phyloP scores from a whole-genome alignment of 306 rosid species.

The Morella rubra region DNA sequence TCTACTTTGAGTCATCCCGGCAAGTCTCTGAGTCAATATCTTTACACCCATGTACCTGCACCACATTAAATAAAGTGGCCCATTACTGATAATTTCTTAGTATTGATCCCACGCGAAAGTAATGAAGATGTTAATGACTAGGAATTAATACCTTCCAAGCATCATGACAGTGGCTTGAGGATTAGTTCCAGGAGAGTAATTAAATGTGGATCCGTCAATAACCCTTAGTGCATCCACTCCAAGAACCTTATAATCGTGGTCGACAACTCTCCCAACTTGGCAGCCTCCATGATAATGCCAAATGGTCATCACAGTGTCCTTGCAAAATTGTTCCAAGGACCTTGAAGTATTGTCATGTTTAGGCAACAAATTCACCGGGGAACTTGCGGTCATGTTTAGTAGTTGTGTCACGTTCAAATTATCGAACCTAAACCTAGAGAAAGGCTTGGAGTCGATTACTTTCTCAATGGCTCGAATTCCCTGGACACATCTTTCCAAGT shows the following conservation, averaged over 20 bases:
- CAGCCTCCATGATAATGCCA: slow-evolving; percentile 94
- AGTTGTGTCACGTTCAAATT: slow-evolving; percentile 30
- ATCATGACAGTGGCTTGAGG: slow-evolving; percentile 87
- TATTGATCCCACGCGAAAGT: no score
- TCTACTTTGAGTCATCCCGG: not conserved
- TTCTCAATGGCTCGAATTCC: slow-evolving; percentile 48
- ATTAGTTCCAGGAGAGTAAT: slow-evolving; percentile 75
- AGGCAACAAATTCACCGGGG: slow-evolving; percentile 63
- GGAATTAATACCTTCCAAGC: slow-evolving; percentile 60
- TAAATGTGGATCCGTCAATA: slow-evolving; percentile 79
- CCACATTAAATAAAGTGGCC: not conserved
- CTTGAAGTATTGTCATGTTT: slow-evolving; percentile 42
- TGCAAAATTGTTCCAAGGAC: slow-evolving; percentile 63
- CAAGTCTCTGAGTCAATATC: slow-evolving; percentile 57
- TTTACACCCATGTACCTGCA: slow-evolving; percentile 76
- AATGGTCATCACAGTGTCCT: slow-evolving; percentile 74
- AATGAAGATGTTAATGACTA: no score
- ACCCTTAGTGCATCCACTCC: slow-evolving; percentile 65
- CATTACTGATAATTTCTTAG: not conserved
- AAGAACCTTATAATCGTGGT: slow-evolving; percentile 52
- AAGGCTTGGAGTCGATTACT: slow-evolving; percentile 50
- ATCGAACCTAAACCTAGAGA: slow-evolving; percentile 43
- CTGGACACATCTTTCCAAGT: slow-evolving; percentile 60
- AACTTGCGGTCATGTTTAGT: slow-evolving; percentile 46
- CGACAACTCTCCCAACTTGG: slow-evolving; percentile 67